Base-by-base conservation (phyloP, 1,139 yeast genomes). In the Magnusiomyces ingens region DNA sequence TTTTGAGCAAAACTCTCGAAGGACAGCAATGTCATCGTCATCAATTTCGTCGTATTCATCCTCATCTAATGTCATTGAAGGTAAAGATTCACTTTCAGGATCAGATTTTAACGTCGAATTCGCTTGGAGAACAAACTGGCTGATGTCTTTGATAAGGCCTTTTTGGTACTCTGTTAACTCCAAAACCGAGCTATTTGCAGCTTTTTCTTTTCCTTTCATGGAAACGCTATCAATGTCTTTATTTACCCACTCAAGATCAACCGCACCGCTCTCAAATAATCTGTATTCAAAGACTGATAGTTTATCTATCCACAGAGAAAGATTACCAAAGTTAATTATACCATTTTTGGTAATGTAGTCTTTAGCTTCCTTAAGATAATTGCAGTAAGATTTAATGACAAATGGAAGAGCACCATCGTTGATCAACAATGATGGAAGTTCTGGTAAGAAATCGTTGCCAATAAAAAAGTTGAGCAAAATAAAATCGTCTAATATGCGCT, bases 391-490 rank as follows among this genome's bases (percentile, higher is more conserved):
- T 59, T 84, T 87, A 62, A 93, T 75, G 63, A 94, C 77, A 44
- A 90, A 78, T 13, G 98, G 96, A 73, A 94, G 85, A 0, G 99
- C 99, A 62, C 98, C 98, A 63, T 91, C 93, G 66, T 90, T 91
- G 62, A 94, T 80, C 68, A 88, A 90, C 64, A 94, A 75, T 68
- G 91, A 96, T 1, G 99, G 99, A 63, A 94, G 78, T 67, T 93
- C 89, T n/a, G 99, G 99, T 65, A 94, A 78, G 81, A 94, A 94
- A 78, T 94, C 99, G 67, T 94, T 94, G 64, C 99, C 99, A 64
- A 94, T 88, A 57, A 93, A 96, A 66, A 88, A 91, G 82, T 89
- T 81, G 64, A 93, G 85, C 56, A 94, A 77, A 60, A 94, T 88
- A 62, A 91, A 90, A 70, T 94, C 99, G 71, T 94, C 99, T 60